A percentile compares a stretch with the other conserved stretches of the same genome.
phyloP scores from a whole-genome alignment of 2,329 filamentous ascomycete species.

The Nothopassalora personata region DNA sequence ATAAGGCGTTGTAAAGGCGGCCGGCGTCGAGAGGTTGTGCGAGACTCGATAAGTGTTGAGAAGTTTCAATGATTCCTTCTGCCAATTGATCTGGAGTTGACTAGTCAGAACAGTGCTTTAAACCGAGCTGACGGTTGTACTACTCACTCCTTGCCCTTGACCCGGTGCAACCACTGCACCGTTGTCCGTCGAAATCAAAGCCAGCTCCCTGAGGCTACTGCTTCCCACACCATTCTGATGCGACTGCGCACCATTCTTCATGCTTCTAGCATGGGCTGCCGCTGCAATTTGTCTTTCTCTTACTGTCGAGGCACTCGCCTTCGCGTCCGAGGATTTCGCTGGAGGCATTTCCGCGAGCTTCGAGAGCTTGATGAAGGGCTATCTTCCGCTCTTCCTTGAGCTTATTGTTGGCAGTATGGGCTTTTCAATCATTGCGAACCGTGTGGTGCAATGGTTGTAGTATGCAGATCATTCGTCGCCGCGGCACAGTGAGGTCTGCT shows the following conservation, averaged over 20 bases:
- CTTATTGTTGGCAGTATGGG: neutral
- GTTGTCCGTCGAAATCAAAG: slow-evolving; percentile 22
- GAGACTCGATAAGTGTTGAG: slow-evolving; percentile 72
- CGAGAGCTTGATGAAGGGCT: neutral
- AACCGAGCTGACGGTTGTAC: neutral
- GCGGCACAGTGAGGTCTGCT: neutral
- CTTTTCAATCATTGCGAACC: neutral
- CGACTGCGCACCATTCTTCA: slow-evolving; percentile 26
- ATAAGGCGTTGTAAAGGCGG: slow-evolving; percentile 56
- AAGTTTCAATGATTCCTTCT: slow-evolving; percentile 59
- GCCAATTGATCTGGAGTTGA: slow-evolving; percentile 54
- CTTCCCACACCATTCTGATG: slow-evolving; percentile 20
- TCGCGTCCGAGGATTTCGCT: slow-evolving; percentile 37
- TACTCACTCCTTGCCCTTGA: slow-evolving; percentile 14
- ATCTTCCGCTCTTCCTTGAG: neutral
- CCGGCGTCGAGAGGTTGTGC: slow-evolving; percentile 65
- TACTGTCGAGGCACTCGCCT: slow-evolving; percentile 30
- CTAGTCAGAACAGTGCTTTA: neutral
- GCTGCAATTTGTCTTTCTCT: slow-evolving; percentile 41
- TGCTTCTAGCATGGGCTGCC: slow-evolving; percentile 35
- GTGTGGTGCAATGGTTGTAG: neutral
- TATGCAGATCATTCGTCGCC: neutral
- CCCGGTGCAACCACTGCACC: slow-evolving; percentile 9
- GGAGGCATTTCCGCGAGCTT: slow-evolving; percentile 22
- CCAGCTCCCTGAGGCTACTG: slow-evolving; percentile 26